Conservation (phyloP, 1,284 basidiomycete genomes). For the Cutaneotrichosporon mucoides region DNA sequence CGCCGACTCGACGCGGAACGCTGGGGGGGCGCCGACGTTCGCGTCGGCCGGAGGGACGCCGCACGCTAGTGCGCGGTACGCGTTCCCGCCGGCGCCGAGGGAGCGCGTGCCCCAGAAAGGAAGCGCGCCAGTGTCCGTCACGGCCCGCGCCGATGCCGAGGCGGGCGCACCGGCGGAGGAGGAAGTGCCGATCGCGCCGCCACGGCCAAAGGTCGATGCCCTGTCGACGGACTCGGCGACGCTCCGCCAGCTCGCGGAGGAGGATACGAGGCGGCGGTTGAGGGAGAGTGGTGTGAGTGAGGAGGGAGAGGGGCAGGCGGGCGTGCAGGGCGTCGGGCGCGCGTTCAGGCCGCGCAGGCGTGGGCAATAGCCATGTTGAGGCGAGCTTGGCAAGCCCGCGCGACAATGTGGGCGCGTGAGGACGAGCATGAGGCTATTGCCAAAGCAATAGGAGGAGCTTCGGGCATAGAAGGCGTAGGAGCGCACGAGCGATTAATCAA, state of each 20-base stretch:
- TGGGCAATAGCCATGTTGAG: not conserved
- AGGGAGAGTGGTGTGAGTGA: slow-evolving; percentile 24
- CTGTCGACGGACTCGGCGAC: slow-evolving; percentile 21
- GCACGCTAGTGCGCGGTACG: not conserved
- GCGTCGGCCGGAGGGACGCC: not conserved
- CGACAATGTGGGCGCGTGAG: too few species aligned
- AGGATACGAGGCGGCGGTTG: slow-evolving; percentile 42
- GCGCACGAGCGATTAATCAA: too few species aligned
- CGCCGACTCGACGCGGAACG: too few species aligned
- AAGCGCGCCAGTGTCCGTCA: not conserved
- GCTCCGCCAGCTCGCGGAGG: slow-evolving; percentile 37
- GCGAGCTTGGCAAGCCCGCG: too few species aligned
- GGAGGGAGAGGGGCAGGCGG: not conserved
- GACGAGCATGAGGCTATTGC: too few species aligned
- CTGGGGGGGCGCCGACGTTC: not conserved
- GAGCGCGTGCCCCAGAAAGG: not conserved
- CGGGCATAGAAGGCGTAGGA: too few species aligned
- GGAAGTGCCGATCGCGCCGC: slow-evolving; percentile 21
- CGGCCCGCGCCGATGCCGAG: not conserved
- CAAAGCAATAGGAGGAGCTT: too few species aligned
- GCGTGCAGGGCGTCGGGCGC: slow-evolving; percentile 9
- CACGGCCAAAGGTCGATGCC: slow-evolving; percentile 33
- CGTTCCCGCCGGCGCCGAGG: not conserved
- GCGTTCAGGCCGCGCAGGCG: slow-evolving; percentile 7
- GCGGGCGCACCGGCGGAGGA: not conserved